Base-by-base conservation (phyloP, 225 moss, liverwort and hornwort species). In the Sphagnum contortum region DNA sequence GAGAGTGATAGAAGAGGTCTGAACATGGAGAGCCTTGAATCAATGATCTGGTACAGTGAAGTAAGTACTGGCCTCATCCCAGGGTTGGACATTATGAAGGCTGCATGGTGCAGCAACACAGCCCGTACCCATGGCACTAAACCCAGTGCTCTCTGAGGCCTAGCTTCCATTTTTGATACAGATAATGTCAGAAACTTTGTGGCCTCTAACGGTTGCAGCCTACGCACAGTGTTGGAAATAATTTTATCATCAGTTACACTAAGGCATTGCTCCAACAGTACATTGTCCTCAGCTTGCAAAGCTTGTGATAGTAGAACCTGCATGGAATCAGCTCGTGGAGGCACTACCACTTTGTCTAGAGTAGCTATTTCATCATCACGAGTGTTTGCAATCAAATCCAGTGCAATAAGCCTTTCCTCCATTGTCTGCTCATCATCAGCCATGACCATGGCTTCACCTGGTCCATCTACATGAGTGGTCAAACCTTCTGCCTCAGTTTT, bases 71-170 rank as follows among this genome's bases (percentile, higher is more conserved):
- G 89, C 66, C 87, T 89, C 87, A 98, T 68, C 2, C 76, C 70
- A 49, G 87, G 80, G 66, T 81, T 91, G n/a, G 86, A 87, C 93
- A 93, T 93, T 4, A 98, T 58, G 13, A 82, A 75, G 13, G 87
- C 82, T 46, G 91, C 82, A 72, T 98, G 98, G 66, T 91, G 89
- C 50, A 93, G 65, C 56, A 98, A 76, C 7, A 91, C 83, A 5
- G 87, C 85, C 63, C 91, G 85, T 67, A 91, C 72, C 96, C 98
- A 98, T n/a, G 98, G 85, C 13, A 93, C 79, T 57, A 98, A 52
- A 2, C 65, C 69, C 11, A 98, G 66, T 4, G 89, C 93, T 66
- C 87, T 81, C 65, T 84, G 89, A 55, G 93, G 93, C 45, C 82
- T 87, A 11, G 79, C 81, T 73, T 93, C 98, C 75, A 98, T 50